Evolutionary conservation across 129 eudicot genomes (phyloP), one percentile per base, ranked within the genome.

Genomic region (Artemisia tridentata): DNA sequence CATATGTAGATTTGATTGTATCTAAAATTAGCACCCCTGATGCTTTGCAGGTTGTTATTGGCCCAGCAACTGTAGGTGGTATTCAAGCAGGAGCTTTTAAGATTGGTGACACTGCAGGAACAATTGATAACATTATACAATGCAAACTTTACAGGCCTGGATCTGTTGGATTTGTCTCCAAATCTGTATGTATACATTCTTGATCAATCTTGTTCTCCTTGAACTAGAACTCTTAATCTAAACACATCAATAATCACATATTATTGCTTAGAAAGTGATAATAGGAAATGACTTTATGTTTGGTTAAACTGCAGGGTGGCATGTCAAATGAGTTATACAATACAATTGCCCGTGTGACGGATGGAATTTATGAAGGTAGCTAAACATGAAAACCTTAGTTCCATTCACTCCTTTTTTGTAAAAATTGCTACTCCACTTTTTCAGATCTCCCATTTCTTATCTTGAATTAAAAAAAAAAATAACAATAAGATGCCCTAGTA

Each of bases 21-120:
- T 13, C 10, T 20, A 59, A 23, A 7, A 3, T 17, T n/a, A 49
- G 34, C 21, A 62, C 16, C 11, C 12, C 31, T 3, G n/a, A 20
- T 3, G 16, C n/a, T 68, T 71, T 71, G 63, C 79, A 92, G 98
- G 96, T 92, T 77, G 88, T 92, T 78, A 84, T 92, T 16, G 98
- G 98, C 34, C 98, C 98, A 12, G 98, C 98, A 54, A 92, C 98
- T 34, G 98, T 89, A 59, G 98, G 98, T 48, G 96, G 98, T 64
- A 78, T 92, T 65, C 98, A 92, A 83, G 96, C 96, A 63, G 96
- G 96, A 72, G 96, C 98, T 20, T 92, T 92, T 72, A 89, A 86
- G 77, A 89, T 92, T 78, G 98, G 96, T 65, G 98, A 89, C 77
- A 92, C 98, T 67, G 98, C 98, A 19, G 95, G 95, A 77, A 92